Evolutionary conservation across 164 flowering plant species (phyloP), one percentile per base, ranked within the genome.

Genomic region (Berberis thunbergii): DNA sequence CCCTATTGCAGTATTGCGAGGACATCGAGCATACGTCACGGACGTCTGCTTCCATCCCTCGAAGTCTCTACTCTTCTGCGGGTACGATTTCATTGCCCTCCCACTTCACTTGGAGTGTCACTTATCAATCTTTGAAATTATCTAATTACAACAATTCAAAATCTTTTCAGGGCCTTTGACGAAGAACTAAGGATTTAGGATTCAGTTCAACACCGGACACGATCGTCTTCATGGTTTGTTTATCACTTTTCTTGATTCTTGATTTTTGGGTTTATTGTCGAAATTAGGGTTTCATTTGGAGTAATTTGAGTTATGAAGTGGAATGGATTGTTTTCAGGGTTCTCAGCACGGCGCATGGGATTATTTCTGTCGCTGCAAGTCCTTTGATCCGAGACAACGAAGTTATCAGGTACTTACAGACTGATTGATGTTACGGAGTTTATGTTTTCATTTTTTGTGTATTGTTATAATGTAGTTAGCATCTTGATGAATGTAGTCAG

Each of bases 151-250:
- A 26, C 26, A 26, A 26, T 26, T 26, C 26, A 49, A 26, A 26
- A 26, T 26, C 0, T 26, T 42, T 74, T 66, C 76, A 86, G 96
- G 41, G 74, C 92, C 41, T 66, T 91, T 1, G 95, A 88, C 64
- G 98, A 96, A 1, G 96, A 91, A 76, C 65, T 91, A 79, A 76
- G 96, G 57, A 80, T 87, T 62, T 89, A 96, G 97, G 88, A 94
- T 54, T 75, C 85, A 0, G 45, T 82, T 45, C 96, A 86, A 72
- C 88, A 80, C 65, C 78, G 96, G 41, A 89, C 91, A 1, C 9
- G 85, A 38, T 81, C 96, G 4, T 94, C 97, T 12, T 68, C 87
- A 3, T 84, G 96, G 97, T 89, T 74, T 54, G 59, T 10, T 62
- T n/a, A 48, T n/a, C 41, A 40, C 2, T 1, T 40, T 41, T 7